Base-by-base conservation (phyloP, 768 basidiomycete species). In the Mycena polygramma region DNA sequence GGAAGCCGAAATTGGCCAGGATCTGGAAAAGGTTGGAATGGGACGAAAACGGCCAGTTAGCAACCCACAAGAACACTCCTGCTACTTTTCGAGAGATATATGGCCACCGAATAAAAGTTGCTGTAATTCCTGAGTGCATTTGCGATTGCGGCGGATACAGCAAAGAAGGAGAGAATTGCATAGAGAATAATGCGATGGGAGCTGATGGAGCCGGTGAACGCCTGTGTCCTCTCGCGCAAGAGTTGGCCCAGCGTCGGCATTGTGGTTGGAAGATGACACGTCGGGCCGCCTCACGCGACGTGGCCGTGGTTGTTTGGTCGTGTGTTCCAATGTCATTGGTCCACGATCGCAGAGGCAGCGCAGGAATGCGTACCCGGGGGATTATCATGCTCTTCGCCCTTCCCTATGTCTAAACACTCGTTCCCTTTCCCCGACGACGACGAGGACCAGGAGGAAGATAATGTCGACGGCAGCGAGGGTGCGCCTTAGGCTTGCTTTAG, bases 41-140 rank as follows among this genome's bases (percentile, higher is more conserved):
- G 43, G 35, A 62, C 22, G 45, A n/a, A 45, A 55, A 52, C 24
- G 22, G 26, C 20, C 37, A 9, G 41, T 37, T 57, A 22, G 62
- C 37, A 22, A 74, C 91, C 71, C 70, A 98, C 98, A 83, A 99
- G 83, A 63, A 97, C 90, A 74, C 94, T 96, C n/a, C 95, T 90
- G 77, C 91, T 95, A 77, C 95, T 97, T 82, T 93, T 94, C 7
- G 95, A 93, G n/a, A 99, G 88, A 77, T 92, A 93, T 4, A 99
- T 95, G 37, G 94, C 90, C 4, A 97, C 92, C 19, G 96, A 92
- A 79, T 97, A 99, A 83, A 98, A 98, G 83, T 96, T 98, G 76
- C 91, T 91, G 75, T 97, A 88, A 62, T 87, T 91, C 75, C 90
- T 88, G 77, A 96, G 87, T 14, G 96, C 96, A 80, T 93, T 94